A percentile compares a stretch with the other conserved stretches of the same genome.
phyloP scores from a whole-genome alignment of 139 green algal species.

The Volvox reticuliferus region DNA sequence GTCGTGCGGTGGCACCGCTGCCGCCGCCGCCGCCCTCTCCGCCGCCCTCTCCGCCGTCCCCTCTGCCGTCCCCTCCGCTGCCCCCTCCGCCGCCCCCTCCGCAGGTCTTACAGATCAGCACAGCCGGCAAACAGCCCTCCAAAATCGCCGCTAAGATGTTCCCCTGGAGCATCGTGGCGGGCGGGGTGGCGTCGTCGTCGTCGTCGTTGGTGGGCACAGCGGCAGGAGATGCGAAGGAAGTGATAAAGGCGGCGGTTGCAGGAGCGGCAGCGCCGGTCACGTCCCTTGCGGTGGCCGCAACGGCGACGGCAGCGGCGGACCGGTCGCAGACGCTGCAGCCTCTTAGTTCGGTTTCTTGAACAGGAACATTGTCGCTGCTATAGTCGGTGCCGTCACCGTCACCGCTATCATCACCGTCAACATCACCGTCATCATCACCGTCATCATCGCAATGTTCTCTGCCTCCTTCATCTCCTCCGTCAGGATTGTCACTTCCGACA shows the following conservation, averaged over 20 bases:
- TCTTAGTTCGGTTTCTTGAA: no score
- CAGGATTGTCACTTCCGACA: not conserved
- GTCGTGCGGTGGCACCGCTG: not conserved
- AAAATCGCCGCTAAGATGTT: slow-evolving; percentile 6
- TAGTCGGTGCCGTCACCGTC: not conserved
- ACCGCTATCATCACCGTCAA: not conserved
- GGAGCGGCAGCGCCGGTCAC: not conserved
- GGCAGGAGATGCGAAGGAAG: not conserved
- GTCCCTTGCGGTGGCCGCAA: not conserved
- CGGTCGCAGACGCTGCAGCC: no score
- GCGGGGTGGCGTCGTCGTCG: not conserved
- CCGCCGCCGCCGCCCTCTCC: not conserved
- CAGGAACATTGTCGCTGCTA: not conserved
- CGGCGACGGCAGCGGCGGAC: not conserved
- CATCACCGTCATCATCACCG: not conserved
- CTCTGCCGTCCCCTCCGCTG: not conserved
- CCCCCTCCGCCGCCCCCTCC: not conserved
- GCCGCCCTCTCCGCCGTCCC: not conserved
- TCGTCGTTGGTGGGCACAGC: not conserved
- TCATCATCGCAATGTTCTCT: not conserved
- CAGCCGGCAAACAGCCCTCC: not conserved
- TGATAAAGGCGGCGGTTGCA: not conserved
- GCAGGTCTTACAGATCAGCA: slow-evolving; percentile 25
- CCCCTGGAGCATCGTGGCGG: not conserved
- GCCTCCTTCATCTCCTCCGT: not conserved